Evolutionary conservation across 306 rosid genomes (phyloP), one percentile per base, ranked within the genome.

Genomic region (Boehmeria nivea): DNA sequence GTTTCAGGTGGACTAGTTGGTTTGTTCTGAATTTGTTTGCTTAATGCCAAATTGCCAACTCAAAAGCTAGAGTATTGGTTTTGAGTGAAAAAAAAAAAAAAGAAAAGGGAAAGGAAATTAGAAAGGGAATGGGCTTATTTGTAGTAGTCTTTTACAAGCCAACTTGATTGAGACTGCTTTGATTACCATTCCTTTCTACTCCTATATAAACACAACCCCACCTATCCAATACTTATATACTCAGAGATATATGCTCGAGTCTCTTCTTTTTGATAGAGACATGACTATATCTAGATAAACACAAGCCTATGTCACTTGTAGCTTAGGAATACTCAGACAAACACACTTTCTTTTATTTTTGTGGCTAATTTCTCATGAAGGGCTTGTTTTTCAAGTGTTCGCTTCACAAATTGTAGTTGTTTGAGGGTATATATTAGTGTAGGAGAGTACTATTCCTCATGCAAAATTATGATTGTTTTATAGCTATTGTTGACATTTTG

Each of bases 11-110:
- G 21, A 44, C 19, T 68, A 58, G 14, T 25, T n/a, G 33, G 60
- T 55, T 51, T 37, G 51, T 58, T 52, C 43, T 34, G 59, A 51
- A 48, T 6, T 9, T 18, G 60, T 50, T 55, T 53, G 67, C 58
- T 64, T 66, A 19, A 61, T 61, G 62, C 74, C 74, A 75, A 72
- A 55, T 66, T 59, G 57, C 48, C 83, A 63, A 64, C 76, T 60
- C 64, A 57, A 75, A 75, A 72, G 74, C 66, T 22, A 16, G 40
- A 54, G 43, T 61, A 64, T 61, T 59, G 70, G 60, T 59, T 52
- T 47, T 63, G 61, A 67, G 50, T 57, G 51, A 2, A 52, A 40
- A 38, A 18, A 24, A 57, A 45, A 8, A 40, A 38, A 18, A 24
- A 57, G 37, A 8, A 10, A 36, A 27, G 6, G 7, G 10, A 37